Evolutionary conservation across 2,329 filamentous ascomycete species (phyloP), one percentile per base, ranked within the genome.

Genomic region (Alternaria triticimaculans): DNA sequence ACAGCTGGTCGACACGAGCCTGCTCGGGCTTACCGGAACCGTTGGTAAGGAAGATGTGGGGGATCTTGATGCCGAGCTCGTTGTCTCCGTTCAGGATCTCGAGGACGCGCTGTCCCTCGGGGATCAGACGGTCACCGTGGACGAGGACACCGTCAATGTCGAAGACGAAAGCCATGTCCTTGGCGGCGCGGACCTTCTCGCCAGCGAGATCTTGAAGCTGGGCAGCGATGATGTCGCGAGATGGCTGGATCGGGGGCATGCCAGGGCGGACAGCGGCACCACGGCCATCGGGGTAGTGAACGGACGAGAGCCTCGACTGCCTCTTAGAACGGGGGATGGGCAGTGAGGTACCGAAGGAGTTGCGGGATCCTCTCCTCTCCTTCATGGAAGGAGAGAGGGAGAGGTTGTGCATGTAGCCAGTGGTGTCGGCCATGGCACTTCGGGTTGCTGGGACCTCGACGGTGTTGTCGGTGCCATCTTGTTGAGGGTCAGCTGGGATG

Each of bases 121-220:
- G 88, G 66, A 92, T 92, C 62, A 91, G 81, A 62, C 89, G 84
- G 80, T 90, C 89, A 74, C 90, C 90, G 80, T 92, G 90, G 60
- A 92, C 90, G 23, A 93, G 84, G 62, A 93, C 90, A 83, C 90
- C 91, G 72, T 93, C 88, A 66, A 90, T 90, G 78, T 94, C 92
- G 75, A 94, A 94, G 73, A 90, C 91, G 69, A 94, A 94, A 7
- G 90, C 89, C 90, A 93, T 92, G 82, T 93, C 89, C 85, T 93
- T 93, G 62, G 90, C 90, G 62, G 86, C 86, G 28, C 82, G 81
- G 15, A 91, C 90, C 82, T 91, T 92, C 71, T 89, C 86, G 60
- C 85, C 80, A 70, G 87, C 84, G 68, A 92, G 83, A 67, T 89
- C 87, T 81, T 93, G 91, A 20, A 92, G 84, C 80, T 92, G 90